These are phyloP conservation scores for Aspergillus glaucus DNA, from an alignment of 2,329 filamentous ascomycete genomes.

Conservation along the genomic window DNA sequence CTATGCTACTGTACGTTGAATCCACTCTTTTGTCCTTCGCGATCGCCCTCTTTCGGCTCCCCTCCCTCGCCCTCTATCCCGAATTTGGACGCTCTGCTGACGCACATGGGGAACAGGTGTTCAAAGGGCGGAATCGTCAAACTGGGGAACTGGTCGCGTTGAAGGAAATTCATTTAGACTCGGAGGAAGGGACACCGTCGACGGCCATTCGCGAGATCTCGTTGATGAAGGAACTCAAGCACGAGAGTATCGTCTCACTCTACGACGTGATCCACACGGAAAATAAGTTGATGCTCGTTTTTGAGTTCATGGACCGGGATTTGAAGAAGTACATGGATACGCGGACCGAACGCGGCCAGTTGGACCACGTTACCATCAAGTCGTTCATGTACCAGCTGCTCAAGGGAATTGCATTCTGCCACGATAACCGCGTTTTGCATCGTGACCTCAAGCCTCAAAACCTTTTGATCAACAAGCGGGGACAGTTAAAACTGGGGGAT, in stretches of 20 bases:
- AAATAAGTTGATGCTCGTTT: conserved; percentile 99
- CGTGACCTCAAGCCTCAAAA: conserved; percentile 96
- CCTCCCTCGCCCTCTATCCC: background rate
- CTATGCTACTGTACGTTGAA: conserved; percentile 77
- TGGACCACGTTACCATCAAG: conserved; percentile 89
- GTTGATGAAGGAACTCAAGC: conserved; percentile 98
- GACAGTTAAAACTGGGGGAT: conserved; percentile 84
- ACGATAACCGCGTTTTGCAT: conserved; percentile 93
- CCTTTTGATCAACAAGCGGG: conserved; percentile 86
- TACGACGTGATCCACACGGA: conserved; percentile 99
- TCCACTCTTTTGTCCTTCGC: conserved; percentile 1
- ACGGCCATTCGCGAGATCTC: conserved; percentile 98
- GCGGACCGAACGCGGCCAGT: conserved; percentile 77
- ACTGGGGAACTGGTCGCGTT: conserved; percentile 94
- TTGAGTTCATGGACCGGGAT: conserved; percentile 98
- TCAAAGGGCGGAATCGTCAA: conserved; percentile 95
- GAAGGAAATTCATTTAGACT: conserved; percentile 98
- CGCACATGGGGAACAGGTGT: conserved; percentile 58
- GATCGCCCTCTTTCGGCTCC: conserved; percentile 2
- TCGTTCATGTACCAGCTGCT: conserved; percentile 99
- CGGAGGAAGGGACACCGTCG: conserved; percentile 93
- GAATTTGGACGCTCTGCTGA: conserved; percentile 13
- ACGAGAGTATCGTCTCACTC: conserved; percentile 94
- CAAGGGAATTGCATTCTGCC: conserved; percentile 93
- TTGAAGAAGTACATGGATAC: conserved; percentile 99